Evolutionary conservation across 495 filamentous ascomycete species (phyloP).

Genomic region (Trichocladium uniseriatum): DNA sequence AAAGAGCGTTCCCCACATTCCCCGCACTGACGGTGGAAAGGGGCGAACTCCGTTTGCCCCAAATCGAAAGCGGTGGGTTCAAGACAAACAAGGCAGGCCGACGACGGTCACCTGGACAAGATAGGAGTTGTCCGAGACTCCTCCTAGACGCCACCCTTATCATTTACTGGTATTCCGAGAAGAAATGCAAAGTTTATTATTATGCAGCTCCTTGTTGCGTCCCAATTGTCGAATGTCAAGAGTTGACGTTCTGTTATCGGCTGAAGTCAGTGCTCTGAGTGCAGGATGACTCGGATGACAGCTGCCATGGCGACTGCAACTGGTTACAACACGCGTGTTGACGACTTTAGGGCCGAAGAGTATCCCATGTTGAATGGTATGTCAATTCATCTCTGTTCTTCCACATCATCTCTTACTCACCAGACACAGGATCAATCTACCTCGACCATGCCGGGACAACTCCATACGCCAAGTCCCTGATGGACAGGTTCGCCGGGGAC

Average conservation of each 20-base stretch:
- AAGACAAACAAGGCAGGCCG: neutral
- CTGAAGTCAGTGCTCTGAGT: neutral
- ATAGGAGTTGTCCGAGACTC: too few relatives aligned
- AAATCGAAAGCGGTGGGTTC: too few relatives aligned
- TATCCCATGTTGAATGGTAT: slow-evolving; percentile 86
- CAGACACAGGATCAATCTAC: slow-evolving; percentile 62
- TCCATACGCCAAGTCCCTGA: slow-evolving; percentile 66
- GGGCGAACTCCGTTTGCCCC: slow-evolving; percentile 33
- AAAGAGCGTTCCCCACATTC: too few relatives aligned
- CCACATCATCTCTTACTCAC: slow-evolving; percentile 4
- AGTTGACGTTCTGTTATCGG: neutral
- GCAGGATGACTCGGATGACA: neutral
- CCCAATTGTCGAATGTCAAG: neutral
- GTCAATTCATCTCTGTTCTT: slow-evolving; percentile 5
- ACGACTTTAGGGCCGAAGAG: slow-evolving; percentile 57
- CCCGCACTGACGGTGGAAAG: slow-evolving; percentile 30
- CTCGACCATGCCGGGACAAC: slow-evolving; percentile 93
- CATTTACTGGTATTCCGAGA: neutral
- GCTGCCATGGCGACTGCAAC: slow-evolving; percentile 4
- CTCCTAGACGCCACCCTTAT: neutral
- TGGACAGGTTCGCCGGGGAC: slow-evolving; percentile 65
- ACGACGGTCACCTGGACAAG: too few relatives aligned
- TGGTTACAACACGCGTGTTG: slow-evolving; percentile 58
- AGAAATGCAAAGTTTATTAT: neutral
- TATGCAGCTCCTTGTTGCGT: neutral